phyloP scores from a whole-genome alignment of 148 eudicot species.

The Heliosperma pusillum region DNA sequence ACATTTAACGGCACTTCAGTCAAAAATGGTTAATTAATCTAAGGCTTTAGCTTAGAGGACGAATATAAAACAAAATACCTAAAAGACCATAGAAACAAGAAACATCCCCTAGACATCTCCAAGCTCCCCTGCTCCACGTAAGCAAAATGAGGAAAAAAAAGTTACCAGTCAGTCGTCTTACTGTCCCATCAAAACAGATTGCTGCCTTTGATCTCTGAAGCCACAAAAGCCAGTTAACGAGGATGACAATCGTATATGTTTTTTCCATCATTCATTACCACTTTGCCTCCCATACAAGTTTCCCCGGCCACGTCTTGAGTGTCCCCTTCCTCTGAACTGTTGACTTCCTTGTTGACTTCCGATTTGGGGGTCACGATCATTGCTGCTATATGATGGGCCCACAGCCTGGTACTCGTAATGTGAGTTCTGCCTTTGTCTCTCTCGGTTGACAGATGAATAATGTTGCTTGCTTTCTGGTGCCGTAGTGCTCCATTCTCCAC shows the following conservation, averaged over 20 bases:
- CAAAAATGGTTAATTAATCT: conserved; percentile 28
- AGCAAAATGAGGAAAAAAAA: conserved; percentile 11
- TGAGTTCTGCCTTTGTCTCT: conserved; percentile 56
- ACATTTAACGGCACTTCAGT: conserved; percentile 23
- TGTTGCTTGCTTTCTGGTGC: conserved; percentile 50
- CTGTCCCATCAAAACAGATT: background rate
- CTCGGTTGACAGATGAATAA: conserved; percentile 40
- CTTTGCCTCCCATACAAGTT: conserved; percentile 28
- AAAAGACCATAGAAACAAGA: background rate
- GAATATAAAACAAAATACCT: conserved; percentile 18
- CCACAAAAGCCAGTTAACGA: background rate
- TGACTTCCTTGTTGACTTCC: conserved; percentile 42
- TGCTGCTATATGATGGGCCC: conserved; percentile 37
- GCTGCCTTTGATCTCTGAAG: conserved; percentile 17
- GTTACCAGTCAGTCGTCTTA: conserved; percentile 9
- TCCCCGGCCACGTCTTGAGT: conserved; percentile 50
- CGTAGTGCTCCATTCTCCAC: conserved; percentile 45
- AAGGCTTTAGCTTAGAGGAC: conserved; percentile 17
- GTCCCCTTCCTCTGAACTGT: conserved; percentile 60
- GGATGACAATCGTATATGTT: background rate
- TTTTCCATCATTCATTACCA: conserved; percentile 17
- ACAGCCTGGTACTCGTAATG: conserved; percentile 85
- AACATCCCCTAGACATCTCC: conserved; percentile 11
- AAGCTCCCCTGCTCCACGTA: conserved; percentile 16
- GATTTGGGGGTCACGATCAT: conserved; percentile 37